Base-by-base conservation (phyloP, 1,139 yeast genomes). In the Kluyveromyces sp. region DNA sequence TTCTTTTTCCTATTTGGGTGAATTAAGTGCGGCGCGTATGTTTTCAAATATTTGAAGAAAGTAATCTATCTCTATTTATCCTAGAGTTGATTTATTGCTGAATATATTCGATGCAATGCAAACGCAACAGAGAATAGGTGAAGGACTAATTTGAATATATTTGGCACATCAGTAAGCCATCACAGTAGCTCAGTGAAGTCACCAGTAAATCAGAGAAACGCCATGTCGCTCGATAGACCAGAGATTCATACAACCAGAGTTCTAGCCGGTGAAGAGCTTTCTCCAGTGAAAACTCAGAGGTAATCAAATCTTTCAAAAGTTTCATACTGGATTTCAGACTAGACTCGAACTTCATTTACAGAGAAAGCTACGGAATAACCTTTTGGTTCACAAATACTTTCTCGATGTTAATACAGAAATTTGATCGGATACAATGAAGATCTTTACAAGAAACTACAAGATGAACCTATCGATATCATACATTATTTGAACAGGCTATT, bases 351-450 rank as follows among this genome's bases (percentile, higher is more conserved):
- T 92, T 86, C 66, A 72, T 89, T 39, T 94, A 94, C 71, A 75
- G 98, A 72, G 96, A 89, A 57, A 90, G 64, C 73, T 94, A 47
- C 75, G 97, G 56, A 96, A 89, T 59, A 89, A 90, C 64, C 72
- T 94, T 47, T 72, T 90, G 48, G 82, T 88, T 53, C 82, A 83
- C 52, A 80, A 83, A 59, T 89, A 81, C 66, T 77, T 75, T 42
- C 69, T 94, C 45, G 75, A 79, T 4, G 95, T 94, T 25, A 81
- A 87, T 57, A 75, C 88, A 45, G 96, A 85, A 48, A 94, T 63
- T 71, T 94, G 50, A 84, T 90, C 51, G 83, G 89, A 4, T 92
- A 78, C 69, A 86, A 88, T 62, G 97, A 89, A 61, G 95, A 87
- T 55, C 73, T 94, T 48, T 90, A 89, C 60, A 92, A 89, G 65